Base-by-base conservation (phyloP, 768 basidiomycete species). In the Naganishia vaughanmartiniae region DNA sequence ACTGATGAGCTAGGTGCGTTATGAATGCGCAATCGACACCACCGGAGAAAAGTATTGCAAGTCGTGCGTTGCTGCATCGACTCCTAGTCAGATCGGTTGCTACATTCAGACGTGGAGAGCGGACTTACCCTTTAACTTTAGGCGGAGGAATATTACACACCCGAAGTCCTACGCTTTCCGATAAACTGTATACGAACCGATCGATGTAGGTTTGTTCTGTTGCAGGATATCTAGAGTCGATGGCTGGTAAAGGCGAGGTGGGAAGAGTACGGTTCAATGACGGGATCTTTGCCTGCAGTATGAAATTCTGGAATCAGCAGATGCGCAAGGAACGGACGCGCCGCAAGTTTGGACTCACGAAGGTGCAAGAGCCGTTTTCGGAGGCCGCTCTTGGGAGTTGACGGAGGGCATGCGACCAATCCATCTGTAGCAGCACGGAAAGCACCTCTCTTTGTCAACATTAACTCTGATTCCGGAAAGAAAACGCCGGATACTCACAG, bases 31-130 rank as follows among this genome's bases (percentile, higher is more conserved):
- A 97, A 78, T 99, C 96, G 54, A 99, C 92, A 0, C 96, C 96
- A 34, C 96, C 96, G 45, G 92, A 95, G 80, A 98, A 99, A 11
- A 99, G 85, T 11, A 99, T 85, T 1, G 90, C 93, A 2, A 96
- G 84, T 65, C 89, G 75, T 0, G 82, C 76, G 9, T 74, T 39
- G 0, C 81, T 80, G 26, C 85, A 4, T 69, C 54, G 66, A 60
- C 36, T 67, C 56, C 14, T 48, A 55, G 46, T 26, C 21, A 14
- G 70, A 36, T 46, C 39, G 33, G 48, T 42, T 55, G 46, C 48
- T 17, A 45, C 24, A 21, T 19, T n/a, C 42, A 24, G 31, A 14
- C 46, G 24, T 30, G 34, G 48, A 70, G 33, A 34, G 53, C 28
- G 36, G 14, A 51, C 54, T 10, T 45, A 56, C 63, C 60, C 54